Evolutionary conservation across 2,329 filamentous ascomycete genomes (phyloP).

Genomic region (Paecilomyces dactylethromorphus): DNA sequence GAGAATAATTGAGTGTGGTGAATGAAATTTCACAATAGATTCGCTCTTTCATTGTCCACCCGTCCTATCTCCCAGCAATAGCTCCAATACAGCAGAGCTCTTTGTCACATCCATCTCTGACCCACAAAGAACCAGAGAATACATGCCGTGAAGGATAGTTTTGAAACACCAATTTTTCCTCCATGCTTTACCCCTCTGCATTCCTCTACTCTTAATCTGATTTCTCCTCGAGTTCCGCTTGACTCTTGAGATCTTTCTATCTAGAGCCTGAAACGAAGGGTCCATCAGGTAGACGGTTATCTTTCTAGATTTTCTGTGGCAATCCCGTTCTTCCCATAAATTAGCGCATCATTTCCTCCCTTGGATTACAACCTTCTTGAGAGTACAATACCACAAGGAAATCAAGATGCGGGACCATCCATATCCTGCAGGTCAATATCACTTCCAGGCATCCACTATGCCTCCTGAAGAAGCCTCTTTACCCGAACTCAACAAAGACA

Average conservation of each 20-base stretch:
- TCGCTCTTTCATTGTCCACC: neutral
- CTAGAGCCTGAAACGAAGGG: too few relatives aligned
- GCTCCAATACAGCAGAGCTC: neutral
- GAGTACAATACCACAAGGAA: neutral
- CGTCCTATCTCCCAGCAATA: neutral
- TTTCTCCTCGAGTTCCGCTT: neutral
- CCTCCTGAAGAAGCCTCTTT: neutral
- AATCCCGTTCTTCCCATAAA: neutral
- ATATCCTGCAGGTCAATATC: neutral
- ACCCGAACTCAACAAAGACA: slow-evolving; percentile 18
- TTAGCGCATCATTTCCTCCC: neutral
- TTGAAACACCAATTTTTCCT: neutral
- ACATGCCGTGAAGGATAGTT: neutral
- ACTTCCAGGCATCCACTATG: neutral
- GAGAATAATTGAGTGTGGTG: neutral
- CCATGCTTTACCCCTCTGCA: neutral
- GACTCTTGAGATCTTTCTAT: too few relatives aligned
- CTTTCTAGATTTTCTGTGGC: too few relatives aligned
- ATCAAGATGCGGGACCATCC: neutral
- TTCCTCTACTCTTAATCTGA: neutral
- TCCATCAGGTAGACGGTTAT: too few relatives aligned
- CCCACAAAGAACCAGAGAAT: neutral
- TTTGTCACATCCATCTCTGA: neutral
- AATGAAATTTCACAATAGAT: neutral
- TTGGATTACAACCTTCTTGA: neutral